Conservation (phyloP, 2,329 filamentous ascomycete species). For the Fusarium sp. region DNA sequence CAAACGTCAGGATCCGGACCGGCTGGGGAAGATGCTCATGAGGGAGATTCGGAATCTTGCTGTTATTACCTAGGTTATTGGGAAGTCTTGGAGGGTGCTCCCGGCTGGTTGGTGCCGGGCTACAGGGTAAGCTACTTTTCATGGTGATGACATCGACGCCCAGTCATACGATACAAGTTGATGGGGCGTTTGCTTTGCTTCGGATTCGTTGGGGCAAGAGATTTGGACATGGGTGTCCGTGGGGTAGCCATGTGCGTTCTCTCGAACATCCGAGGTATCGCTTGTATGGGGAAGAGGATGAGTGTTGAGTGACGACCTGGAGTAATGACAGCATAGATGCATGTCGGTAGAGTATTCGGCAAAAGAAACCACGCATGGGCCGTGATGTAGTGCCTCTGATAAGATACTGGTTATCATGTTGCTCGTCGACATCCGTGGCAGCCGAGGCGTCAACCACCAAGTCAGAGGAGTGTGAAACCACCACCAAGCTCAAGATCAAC, state of each 20-base stretch:
- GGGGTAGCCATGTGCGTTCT: neutral
- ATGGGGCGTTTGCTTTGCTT: neutral
- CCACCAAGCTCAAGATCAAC: neutral
- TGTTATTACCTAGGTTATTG: conserved; percentile 14
- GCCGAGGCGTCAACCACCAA: neutral
- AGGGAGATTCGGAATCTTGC: conserved; percentile 14
- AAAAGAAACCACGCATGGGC: neutral
- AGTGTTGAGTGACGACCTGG: neutral
- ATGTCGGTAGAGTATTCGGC: neutral
- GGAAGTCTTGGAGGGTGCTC: neutral
- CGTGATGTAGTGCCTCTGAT: neutral
- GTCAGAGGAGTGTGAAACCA: neutral
- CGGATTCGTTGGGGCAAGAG: neutral
- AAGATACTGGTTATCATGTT: neutral
- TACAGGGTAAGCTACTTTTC: conserved; percentile 18
- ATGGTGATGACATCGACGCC: neutral
- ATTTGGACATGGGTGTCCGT: neutral
- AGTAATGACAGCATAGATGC: neutral
- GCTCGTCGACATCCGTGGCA: neutral
- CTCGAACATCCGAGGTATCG: neutral
- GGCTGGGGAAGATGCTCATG: conserved; percentile 10
- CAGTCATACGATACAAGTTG: neutral
- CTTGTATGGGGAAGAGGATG: neutral
- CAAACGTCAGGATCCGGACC: conserved; percentile 13
- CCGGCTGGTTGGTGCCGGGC: neutral